Evolutionary conservation across 768 basidiomycete genomes (phyloP).

Genomic region (Leccinellum rugosiceps): DNA sequence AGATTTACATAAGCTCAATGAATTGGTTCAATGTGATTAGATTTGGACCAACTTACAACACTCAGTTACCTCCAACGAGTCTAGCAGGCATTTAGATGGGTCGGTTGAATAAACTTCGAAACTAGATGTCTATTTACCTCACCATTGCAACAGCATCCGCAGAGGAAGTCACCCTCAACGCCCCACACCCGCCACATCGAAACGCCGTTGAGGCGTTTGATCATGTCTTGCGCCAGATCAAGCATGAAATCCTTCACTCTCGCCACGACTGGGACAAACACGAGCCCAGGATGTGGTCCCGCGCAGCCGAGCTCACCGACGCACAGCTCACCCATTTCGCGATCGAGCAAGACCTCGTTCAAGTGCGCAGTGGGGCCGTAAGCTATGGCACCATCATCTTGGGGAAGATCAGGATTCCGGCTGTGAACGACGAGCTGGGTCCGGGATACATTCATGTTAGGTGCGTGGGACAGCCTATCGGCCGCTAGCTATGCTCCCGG

Average conservation of each 20-base stretch:
- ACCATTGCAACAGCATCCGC: constrained; percentile 44
- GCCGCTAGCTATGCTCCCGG: background rate
- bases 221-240: constrained; percentile 51
- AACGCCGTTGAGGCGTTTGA: constrained; percentile 69
- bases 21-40: constrained; percentile 17
- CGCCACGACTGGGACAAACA: constrained; percentile 71
- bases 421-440: constrained; percentile 56
- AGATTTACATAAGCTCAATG: constrained; percentile 17
- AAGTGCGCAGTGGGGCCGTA: constrained; percentile 51
- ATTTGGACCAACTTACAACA: constrained; percentile 2
- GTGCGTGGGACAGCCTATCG: constrained; percentile 35
- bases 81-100: constrained; percentile 20
- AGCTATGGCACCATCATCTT: constrained; percentile 71
- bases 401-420: constrained; percentile 73
- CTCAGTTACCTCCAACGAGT: constrained; percentile 2
- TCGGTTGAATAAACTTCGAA: constrained; percentile 12
- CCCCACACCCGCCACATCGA: constrained; percentile 53
- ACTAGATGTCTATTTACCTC: constrained; percentile 9
- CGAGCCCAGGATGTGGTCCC: constrained; percentile 57
- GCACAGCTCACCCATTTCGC: constrained; percentile 49
- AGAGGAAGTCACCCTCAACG: constrained; percentile 57
- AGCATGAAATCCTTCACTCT: constrained; percentile 61
- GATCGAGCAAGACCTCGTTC: constrained; percentile 42
- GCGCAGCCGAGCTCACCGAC: constrained; percentile 52
- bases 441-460: constrained; percentile 70